Evolutionary conservation across 768 basidiomycete species (phyloP).

Genomic region (Leccinum olivaceopallidum): DNA sequence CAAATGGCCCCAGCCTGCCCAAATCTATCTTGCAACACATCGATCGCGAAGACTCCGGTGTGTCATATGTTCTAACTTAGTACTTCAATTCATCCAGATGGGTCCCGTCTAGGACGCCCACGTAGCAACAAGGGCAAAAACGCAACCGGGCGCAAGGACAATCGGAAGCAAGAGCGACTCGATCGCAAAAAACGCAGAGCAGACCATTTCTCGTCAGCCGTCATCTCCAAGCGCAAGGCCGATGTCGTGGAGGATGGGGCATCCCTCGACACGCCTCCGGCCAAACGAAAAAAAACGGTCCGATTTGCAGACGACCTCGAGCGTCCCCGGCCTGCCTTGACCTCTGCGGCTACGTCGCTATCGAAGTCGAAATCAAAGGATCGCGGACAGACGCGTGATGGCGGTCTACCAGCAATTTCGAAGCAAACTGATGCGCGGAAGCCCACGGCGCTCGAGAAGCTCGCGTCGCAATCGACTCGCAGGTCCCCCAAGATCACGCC

Average conservation of each 20-base stretch:
- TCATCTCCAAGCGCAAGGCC: constrained; percentile 38
- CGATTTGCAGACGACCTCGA: constrained; percentile 14
- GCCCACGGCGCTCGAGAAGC: constrained; percentile 37
- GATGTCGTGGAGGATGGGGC: constrained; percentile 21
- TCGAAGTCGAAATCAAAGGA: neutral
- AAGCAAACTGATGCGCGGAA: constrained; percentile 12
- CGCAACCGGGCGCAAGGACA: constrained; percentile 53
- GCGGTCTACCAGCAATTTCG: neutral
- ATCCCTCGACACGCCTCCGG: constrained; percentile 39
- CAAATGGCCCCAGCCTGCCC: constrained; percentile 27
- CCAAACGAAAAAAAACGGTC: constrained; percentile 45
- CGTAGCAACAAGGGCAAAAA: constrained; percentile 10
- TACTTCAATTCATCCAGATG: neutral
- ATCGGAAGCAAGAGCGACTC: constrained; percentile 8
- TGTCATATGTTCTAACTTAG: neutral
- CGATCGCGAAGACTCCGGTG: constrained; percentile 15
- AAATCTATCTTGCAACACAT: constrained; percentile 31
- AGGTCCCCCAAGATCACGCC: neutral
- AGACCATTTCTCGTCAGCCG: too few species aligned
- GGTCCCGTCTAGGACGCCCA: neutral
- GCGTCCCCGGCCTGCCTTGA: neutral
- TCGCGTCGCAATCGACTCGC: constrained; percentile 22
- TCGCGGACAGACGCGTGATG: neutral
- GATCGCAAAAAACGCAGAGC: too few species aligned
- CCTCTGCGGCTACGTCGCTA: neutral